Base-by-base conservation (phyloP, 257 asterid genomes). In the Gynochthodes officinalis region DNA sequence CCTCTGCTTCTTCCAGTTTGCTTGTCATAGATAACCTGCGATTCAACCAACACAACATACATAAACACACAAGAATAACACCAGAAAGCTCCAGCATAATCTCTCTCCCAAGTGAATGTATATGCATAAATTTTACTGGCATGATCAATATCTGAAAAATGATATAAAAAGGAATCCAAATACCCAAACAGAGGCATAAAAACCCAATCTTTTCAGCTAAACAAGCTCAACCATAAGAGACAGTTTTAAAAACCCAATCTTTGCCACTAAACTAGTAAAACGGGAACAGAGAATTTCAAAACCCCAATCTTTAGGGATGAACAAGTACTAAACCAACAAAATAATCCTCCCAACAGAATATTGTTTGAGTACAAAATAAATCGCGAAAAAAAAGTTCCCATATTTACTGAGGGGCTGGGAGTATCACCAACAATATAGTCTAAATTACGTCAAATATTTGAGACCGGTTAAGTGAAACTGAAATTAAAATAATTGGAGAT, bases 1-100 rank as follows among this genome's bases (percentile, higher is more conserved):
- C 99, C 99, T 77, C 96, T 82, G 76, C 99, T 94, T 79, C 95
- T 86, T 79, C 97, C 99, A 0, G 96, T 61, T 4, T 42, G 27
- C 82, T 88, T 94, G 84, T 91, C 97, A 67, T 94, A 91, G 80
- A 94, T 94, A 78, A 91, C 99, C 99, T 94, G 86, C 81, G 15
- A 48, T 46, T 49, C 25, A 46, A 35, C 64, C 69, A 14, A 19
- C 69, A 25, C 32, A 27, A 27, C 16, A 35, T 12, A 30, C 16
- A 52, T 16, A 16, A 59, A 42, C 23, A 48, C 30, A 54, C 35
- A 53, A 9, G 7, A 11, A 35, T 32, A 69, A 7, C 23, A 25
- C 12, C 63, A 69, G 13, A 19, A 23, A 30, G 30, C 13, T 15
- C 3, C 12, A 14, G 13, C 15, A 8, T 4, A 14, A 53, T n/a